These are phyloP conservation scores for Halophytophthora batemanensis DNA, from an alignment of 352 stramenopile genomes.

Conservation along the genomic window DNA sequence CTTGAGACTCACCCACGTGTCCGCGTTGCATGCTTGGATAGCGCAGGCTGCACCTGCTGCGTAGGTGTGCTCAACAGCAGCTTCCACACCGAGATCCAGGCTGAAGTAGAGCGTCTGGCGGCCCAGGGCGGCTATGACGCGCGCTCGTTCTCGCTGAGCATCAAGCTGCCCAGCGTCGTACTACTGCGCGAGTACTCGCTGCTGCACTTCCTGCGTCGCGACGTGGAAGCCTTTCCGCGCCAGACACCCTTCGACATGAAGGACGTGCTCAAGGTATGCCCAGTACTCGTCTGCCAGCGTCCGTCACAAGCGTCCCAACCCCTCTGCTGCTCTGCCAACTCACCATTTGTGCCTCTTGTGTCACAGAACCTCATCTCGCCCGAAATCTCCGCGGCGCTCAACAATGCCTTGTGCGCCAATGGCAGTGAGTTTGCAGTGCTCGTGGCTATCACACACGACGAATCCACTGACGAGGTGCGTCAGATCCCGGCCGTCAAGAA, in stretches of 20 bases:
- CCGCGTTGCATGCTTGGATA: neutral
- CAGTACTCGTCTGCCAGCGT: neutral
- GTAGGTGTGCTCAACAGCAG: constrained; percentile 50
- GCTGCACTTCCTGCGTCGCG: constrained; percentile 47
- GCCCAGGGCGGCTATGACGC: constrained; percentile 57
- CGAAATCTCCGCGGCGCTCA: constrained; percentile 43
- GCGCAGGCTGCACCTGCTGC: constrained; percentile 65
- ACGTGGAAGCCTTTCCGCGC: constrained; percentile 30
- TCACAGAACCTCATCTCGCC: constrained; percentile 40
- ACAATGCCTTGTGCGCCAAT: constrained; percentile 46
- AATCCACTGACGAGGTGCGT: constrained; percentile 68
- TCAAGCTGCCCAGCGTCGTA: constrained; percentile 77
- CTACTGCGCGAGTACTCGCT: constrained; percentile 77
- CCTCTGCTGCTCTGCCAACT: neutral
- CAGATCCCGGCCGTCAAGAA: constrained; percentile 78
- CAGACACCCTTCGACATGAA: constrained; percentile 63
- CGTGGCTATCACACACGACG: constrained; percentile 63
- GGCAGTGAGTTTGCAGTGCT: constrained; percentile 66
- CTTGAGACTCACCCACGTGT: neutral
- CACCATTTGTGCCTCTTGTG: neutral
- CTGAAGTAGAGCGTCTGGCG: constrained; percentile 32
- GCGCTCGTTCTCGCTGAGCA: constrained; percentile 69
- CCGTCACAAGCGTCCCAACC: neutral
- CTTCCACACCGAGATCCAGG: constrained; percentile 46
- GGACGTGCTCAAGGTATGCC: constrained; percentile 69